phyloP scores from a whole-genome alignment of 2,329 filamentous ascomycete species.

The Claviceps digitariae region DNA sequence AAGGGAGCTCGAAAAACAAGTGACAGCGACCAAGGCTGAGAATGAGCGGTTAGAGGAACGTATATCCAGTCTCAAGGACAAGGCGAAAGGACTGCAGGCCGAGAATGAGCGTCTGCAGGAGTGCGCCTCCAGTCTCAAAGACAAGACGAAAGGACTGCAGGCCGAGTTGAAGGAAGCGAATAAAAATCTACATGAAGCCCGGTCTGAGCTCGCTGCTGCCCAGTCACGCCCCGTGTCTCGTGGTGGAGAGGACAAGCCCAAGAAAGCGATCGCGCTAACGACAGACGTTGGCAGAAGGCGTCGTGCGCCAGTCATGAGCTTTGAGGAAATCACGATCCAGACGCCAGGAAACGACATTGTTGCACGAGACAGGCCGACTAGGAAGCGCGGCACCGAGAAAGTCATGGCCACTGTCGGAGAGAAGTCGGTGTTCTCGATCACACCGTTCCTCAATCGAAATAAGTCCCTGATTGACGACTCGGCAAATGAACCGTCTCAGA shows the following conservation, averaged over 20 bases:
- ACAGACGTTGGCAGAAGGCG: slow-evolving; percentile 30
- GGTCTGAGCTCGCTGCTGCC: slow-evolving; percentile 1
- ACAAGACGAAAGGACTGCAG: slow-evolving; percentile 56
- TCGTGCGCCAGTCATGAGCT: slow-evolving; percentile 28
- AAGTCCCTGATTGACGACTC: slow-evolving; percentile 35
- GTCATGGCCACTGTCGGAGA: slow-evolving; percentile 46
- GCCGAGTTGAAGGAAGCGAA: slow-evolving; percentile 55
- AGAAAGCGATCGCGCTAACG: slow-evolving; percentile 11
- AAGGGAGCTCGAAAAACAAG: slow-evolving; percentile 36
- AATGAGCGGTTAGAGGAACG: slow-evolving; percentile 56
- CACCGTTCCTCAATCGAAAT: slow-evolving; percentile 75
- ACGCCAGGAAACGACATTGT: slow-evolving; percentile 31
- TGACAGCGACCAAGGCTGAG: slow-evolving; percentile 47
- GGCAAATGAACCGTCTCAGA: slow-evolving; percentile 13
- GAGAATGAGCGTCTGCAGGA: slow-evolving; percentile 56
- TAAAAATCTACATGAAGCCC: slow-evolving; percentile 27
- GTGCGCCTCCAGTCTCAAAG: slow-evolving; percentile 54
- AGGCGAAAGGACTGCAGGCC: slow-evolving; percentile 55
- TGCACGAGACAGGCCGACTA: slow-evolving; percentile 29
- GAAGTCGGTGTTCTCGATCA: slow-evolving; percentile 88
- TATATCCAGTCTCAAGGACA: slow-evolving; percentile 53
- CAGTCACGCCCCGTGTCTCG: slow-evolving; percentile 8
- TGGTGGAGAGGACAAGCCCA: slow-evolving; percentile 9
- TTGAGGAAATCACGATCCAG: slow-evolving; percentile 32
- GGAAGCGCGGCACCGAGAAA: slow-evolving; percentile 41